These are phyloP conservation scores for Miamiensis avidus DNA, from an alignment of 169 alveolate genomes.

Conservation along the genomic window DNA sequence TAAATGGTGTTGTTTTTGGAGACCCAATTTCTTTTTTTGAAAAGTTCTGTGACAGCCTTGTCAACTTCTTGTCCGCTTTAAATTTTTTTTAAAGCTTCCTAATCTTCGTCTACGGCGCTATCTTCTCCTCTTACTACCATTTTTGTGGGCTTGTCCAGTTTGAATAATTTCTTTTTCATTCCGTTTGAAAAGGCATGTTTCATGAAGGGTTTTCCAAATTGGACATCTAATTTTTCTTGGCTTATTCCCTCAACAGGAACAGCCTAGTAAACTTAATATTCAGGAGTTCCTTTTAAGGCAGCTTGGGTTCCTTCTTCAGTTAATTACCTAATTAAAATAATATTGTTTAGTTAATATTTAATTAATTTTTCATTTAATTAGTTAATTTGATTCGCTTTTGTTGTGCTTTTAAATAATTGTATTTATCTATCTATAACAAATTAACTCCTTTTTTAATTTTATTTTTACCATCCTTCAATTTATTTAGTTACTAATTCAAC, in stretches of 20 bases:
- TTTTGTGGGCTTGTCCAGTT: slow-evolving; percentile 56
- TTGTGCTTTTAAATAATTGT: too few species aligned
- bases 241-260: slow-evolving; percentile 54
- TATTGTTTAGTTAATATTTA: too few species aligned
- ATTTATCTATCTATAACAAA: too few species aligned
- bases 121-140: slow-evolving; percentile 51
- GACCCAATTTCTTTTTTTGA: slow-evolving; percentile 73
- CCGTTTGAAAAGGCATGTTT: slow-evolving; percentile 79
- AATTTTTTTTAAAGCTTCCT: slow-evolving; percentile 26
- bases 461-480: slow-evolving; percentile 2
- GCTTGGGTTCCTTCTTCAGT: slow-evolving; percentile 71
- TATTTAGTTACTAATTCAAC: background rate
- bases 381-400: background rate
- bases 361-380: too few species aligned
- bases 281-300: slow-evolving; percentile 77
- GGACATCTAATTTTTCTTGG: slow-evolving; percentile 51
- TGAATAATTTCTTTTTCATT: slow-evolving; percentile 72
- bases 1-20: slow-evolving; percentile 52
- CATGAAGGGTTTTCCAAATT: slow-evolving; percentile 56
- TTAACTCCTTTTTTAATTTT: too few species aligned
- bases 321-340: slow-evolving; percentile 1
- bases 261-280: slow-evolving; percentile 62
- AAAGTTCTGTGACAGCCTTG: slow-evolving; percentile 59
- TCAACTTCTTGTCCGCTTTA: slow-evolving; percentile 49
- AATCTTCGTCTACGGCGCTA: slow-evolving; percentile 46